These are phyloP conservation scores for Oemleria cerasiformis DNA, from an alignment of 306 rosid genomes.

Conservation along the genomic window DNA sequence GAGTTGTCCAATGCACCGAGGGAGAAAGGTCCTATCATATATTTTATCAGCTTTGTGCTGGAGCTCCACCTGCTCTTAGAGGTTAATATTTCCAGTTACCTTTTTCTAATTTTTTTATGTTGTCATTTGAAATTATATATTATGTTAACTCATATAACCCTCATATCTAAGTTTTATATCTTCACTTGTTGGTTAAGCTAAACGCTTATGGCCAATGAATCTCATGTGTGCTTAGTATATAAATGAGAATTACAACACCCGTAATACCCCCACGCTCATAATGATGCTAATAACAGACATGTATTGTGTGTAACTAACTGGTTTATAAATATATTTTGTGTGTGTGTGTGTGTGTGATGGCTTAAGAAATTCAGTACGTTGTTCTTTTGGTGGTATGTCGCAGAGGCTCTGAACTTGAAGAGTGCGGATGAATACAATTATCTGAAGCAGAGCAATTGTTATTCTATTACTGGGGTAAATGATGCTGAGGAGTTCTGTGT, in stretches of 20 bases:
- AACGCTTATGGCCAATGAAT: not conserved
- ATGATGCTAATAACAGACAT: not conserved
- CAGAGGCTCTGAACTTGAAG: conserved; percentile 78
- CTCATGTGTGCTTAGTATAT: not conserved
- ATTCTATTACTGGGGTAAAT: conserved; percentile 67
- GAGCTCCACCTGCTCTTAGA: conserved; percentile 76
- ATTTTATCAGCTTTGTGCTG: conserved; percentile 97
- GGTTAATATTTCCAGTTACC: conserved; percentile 38
- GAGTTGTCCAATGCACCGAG: conserved; percentile 97
- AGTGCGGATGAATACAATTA: conserved; percentile 73
- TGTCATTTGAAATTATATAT: not conserved
- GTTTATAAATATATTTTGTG: not conserved
- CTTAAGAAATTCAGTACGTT: not conserved
- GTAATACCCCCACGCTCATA: not conserved
- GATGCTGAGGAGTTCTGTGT: conserved; percentile 82
- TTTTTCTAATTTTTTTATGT: not conserved
- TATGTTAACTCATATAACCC: not conserved
- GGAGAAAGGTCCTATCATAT: conserved; percentile 99
- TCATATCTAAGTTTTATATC: not conserved
- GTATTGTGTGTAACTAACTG: not conserved
- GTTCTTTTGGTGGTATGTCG: conserved; percentile 30
- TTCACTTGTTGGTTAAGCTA: not conserved
- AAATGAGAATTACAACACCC: not conserved
- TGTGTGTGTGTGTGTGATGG: conserved; percentile 5
- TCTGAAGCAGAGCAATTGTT: conserved; percentile 82